Evolutionary conservation across 306 rosid species (phyloP), one percentile per base, ranked within the genome.

Genomic region (Biancaea sappan): DNA sequence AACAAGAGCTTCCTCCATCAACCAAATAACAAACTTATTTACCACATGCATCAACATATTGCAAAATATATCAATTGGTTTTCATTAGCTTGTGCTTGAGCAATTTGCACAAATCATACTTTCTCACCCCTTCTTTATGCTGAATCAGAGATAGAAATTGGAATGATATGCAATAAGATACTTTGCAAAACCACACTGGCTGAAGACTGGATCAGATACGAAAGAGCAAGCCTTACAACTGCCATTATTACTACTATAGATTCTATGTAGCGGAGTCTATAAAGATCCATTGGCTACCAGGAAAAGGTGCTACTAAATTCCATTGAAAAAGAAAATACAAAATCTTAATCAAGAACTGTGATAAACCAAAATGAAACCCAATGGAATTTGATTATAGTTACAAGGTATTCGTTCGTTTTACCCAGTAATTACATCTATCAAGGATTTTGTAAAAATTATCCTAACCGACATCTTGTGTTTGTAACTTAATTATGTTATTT

Each of bases 1-100:
- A 51, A 32, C 21, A 37, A 35, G 64, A 18, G 4, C 3, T 28
- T 76, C 51, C 68, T 76, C 51, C 68, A 65, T 68, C 46, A 73
- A 61, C 61, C 50, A 25, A 22, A 26, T 29, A 58, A 71, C 54
- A 25, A 26, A 24, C n/a, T 56, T 18, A 35, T 46, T 40, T 2
- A 18, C 31, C 34, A 62, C 6, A 28, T 65, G 46, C 10, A 52
- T 41, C 21, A 16, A 14, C 19, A 35, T 47, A 1, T 70, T 21
- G 28, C 25, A 69, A 34, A 21, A 34, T 60, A 21, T 60, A 25
- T 31, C 58, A 59, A 37, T 25, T 22, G 46, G 34, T 52, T 38
- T 54, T 4, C 9, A 12, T 16, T 43, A 18, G 64, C 68, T 15
- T 71, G 52, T 53, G 43, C 58, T 22, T 6, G 2, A 54, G 50